Evolutionary conservation across 306 rosid species (phyloP).

Genomic region (Castanopsis chinensis): DNA sequence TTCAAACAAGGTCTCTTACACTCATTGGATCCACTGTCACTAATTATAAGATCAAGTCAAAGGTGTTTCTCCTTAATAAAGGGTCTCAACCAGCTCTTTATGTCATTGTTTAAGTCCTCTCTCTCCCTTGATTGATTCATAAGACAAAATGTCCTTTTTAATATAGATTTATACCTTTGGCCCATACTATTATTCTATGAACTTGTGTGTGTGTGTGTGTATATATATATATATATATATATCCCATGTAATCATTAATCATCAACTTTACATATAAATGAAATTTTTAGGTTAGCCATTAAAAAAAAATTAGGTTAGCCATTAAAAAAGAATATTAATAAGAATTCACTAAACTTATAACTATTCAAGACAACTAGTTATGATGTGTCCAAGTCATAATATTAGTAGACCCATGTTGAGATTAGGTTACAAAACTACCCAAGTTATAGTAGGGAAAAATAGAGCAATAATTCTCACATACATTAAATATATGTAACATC

Average conservation of each 20-base stretch:
- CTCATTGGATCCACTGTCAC: background rate
- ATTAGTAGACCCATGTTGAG: background rate
- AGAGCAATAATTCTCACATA: background rate
- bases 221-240: background rate
- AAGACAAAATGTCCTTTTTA: background rate
- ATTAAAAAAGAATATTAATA: background rate
- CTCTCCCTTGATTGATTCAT: background rate
- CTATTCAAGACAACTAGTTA: background rate
- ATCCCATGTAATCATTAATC: background rate
- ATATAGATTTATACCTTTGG: background rate
- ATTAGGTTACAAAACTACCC: background rate
- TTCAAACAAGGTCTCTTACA: background rate
- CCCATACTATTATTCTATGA: background rate
- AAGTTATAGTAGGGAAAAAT: background rate
- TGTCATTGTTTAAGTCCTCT: background rate
- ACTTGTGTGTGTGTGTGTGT: no score
- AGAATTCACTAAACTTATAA: background rate
- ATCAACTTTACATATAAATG: background rate
- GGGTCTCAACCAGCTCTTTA: background rate
- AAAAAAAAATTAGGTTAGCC: no score
- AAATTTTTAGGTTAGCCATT: background rate
- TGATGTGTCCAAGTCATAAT: background rate
- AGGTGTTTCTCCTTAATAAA: conserved; percentile 7
- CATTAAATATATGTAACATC: no score
- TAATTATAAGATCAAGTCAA: conserved; percentile 7